phyloP scores from a whole-genome alignment of 305 asterid genomes.

The Stenogyne calaminthoides region DNA sequence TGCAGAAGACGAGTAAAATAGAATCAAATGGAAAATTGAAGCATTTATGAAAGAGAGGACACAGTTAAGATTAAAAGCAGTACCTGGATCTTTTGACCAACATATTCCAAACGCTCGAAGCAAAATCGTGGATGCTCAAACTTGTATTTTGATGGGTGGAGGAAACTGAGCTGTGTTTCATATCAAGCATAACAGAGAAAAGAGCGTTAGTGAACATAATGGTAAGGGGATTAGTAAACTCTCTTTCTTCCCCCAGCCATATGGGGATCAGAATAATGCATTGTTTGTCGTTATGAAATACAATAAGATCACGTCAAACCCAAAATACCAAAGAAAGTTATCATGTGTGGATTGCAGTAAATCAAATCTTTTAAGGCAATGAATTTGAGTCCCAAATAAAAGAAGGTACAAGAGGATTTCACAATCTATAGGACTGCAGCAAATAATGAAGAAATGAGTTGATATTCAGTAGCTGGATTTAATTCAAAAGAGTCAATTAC shows the following conservation, averaged over 20 bases:
- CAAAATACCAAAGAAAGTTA: background rate
- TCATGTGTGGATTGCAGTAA: background rate
- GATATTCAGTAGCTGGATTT: background rate
- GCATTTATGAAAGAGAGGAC: slow-evolving; percentile 2
- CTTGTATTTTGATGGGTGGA: slow-evolving; percentile 86
- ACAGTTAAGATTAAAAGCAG: background rate
- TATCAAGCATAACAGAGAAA: slow-evolving; percentile 6
- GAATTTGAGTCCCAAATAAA: background rate
- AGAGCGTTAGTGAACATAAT: background rate
- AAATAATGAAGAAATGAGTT: background rate
- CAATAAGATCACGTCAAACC: background rate
- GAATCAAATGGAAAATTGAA: background rate
- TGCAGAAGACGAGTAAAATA: background rate
- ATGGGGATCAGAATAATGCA: background rate
- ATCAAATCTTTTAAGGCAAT: background rate
- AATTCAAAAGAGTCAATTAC: background rate
- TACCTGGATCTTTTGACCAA: slow-evolving; percentile 98
- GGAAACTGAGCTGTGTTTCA: slow-evolving; percentile 73
- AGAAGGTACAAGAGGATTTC: background rate
- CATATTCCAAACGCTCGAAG: slow-evolving; percentile 87
- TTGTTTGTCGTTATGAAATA: background rate
- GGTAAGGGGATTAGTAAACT: background rate
- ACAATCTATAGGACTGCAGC: background rate
- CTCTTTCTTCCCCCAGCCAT: background rate
- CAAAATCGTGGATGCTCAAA: slow-evolving; percentile 94